Conservation (phyloP, 176 grass and related monocot species). For the Aegilops bicornis region DNA sequence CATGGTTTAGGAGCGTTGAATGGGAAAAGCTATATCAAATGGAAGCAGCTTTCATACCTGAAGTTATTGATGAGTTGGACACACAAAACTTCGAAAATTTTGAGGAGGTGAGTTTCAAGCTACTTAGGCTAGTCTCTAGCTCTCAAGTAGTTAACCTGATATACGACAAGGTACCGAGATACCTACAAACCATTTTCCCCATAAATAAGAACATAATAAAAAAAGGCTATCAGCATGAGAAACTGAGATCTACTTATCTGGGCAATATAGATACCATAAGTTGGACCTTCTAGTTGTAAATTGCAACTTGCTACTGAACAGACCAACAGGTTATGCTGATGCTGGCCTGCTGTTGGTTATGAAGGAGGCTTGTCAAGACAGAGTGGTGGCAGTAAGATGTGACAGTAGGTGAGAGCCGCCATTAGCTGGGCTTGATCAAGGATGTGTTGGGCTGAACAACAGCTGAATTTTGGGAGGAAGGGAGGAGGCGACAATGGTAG, state of each 20-base stretch:
- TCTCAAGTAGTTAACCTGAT: neutral
- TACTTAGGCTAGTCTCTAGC: neutral
- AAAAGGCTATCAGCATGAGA: neutral
- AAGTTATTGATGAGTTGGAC: constrained; percentile 74
- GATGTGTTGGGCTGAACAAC: neutral
- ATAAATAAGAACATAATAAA: neutral
- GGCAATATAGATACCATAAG: neutral
- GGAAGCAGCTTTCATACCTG: constrained; percentile 86
- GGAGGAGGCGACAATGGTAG: neutral
- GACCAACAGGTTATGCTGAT: neutral
- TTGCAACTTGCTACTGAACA: neutral
- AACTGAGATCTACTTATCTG: neutral
- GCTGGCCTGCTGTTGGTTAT: neutral
- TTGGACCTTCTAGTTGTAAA: neutral
- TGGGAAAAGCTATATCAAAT: constrained; percentile 89
- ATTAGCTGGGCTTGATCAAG: neutral
- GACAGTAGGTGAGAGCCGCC: neutral
- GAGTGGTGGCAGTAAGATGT: neutral
- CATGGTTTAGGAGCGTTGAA: constrained; percentile 68
- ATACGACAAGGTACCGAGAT: neutral
- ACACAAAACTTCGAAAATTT: constrained; percentile 93
- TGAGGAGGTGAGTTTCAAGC: constrained; percentile 55
- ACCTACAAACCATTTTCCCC: neutral
- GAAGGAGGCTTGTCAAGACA: neutral
- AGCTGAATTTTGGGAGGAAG: neutral